Base-by-base conservation (phyloP, 257 asterid genomes). In the Solanum sitiens region DNA sequence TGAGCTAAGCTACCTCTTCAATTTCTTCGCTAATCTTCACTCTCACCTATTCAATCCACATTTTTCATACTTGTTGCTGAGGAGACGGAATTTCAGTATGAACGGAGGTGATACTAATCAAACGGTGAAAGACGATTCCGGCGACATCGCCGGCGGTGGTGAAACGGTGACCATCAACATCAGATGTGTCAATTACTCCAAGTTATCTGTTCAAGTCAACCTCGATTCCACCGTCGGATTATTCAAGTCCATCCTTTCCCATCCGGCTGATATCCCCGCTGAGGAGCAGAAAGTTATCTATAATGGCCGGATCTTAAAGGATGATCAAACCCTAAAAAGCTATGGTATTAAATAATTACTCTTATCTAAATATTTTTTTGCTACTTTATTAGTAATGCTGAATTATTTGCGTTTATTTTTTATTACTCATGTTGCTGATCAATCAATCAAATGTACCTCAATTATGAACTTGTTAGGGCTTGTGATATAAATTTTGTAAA, bases 291-390 rank as follows among this genome's bases (percentile, higher is more conserved):
- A 93, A 23, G 76, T 94, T 86, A 93, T 93, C 91, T 93, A 94
- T 83, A 93, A 92, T 44, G 96, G 96, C 50, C 93, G 94, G 91
- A 91, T 94, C 89, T 86, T 94, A 86, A 94, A 94, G 89, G 95
- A 93, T 70, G 95, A 94, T 76, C 95, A 93, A 86, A 92, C 94
- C 89, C 93, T 94, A 23, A 71, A 27, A 65, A 92, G 92, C 90
- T 92, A 89, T 68, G 95, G 96, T 94, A 92, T 70, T 80, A 21
- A 33, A 50, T n/a, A 18, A 56, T 56, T 56, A 56, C 65, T 56
- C 11, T 56, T 56, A 18, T 56, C n/a, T 56, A 56, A 56, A 18
- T 56, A 56, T 18, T 56, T 53, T 53, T 53, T 4, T 53, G 7
- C 14, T 33, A 6, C 47, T 39, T 75, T 39, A 39, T 75, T 75